These are phyloP conservation scores for Eucalyptus curtisii DNA, from an alignment of 345 rosid genomes.

Conservation along the genomic window DNA sequence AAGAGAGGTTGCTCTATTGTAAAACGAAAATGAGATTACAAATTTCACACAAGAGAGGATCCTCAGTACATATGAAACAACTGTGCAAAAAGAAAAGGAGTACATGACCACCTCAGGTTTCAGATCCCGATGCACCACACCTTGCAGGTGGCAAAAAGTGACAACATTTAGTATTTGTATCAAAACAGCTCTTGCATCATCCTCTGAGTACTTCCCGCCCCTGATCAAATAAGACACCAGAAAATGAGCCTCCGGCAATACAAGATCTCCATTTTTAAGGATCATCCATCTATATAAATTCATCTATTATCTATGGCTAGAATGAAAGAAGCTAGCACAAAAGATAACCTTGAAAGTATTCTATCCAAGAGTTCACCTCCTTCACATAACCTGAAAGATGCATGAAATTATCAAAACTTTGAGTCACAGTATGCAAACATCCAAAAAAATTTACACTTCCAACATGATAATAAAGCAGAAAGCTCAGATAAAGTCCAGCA, in stretches of 20 bases:
- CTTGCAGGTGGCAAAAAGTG: constrained; percentile 94
- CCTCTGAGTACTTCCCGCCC: constrained; percentile 97
- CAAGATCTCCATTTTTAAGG: not conserved
- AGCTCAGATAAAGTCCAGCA: not conserved
- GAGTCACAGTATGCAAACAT: not conserved
- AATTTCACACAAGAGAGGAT: not conserved
- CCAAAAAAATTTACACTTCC: not conserved
- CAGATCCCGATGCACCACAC: constrained; percentile 96
- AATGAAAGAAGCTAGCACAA: not conserved
- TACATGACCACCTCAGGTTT: constrained; percentile 72
- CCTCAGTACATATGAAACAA: not conserved
- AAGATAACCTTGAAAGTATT: constrained; percentile 82
- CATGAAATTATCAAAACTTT: not conserved
- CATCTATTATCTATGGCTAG: not conserved
- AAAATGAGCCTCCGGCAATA: not conserved
- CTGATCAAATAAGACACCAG: constrained; percentile 14
- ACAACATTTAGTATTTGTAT: constrained; percentile 83
- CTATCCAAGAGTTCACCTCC: constrained; percentile 98
- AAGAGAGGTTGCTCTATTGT: not conserved
- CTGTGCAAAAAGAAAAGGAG: not conserved
- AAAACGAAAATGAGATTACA: not conserved
- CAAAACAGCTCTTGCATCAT: constrained; percentile 92
- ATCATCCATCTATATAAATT: not conserved
- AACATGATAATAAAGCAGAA: not conserved
- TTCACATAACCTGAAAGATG: constrained; percentile 65